Evolutionary conservation across 106 monocot genomes (phyloP), one percentile per base, ranked within the genome.

Genomic region (Hemerocallis citrina): DNA sequence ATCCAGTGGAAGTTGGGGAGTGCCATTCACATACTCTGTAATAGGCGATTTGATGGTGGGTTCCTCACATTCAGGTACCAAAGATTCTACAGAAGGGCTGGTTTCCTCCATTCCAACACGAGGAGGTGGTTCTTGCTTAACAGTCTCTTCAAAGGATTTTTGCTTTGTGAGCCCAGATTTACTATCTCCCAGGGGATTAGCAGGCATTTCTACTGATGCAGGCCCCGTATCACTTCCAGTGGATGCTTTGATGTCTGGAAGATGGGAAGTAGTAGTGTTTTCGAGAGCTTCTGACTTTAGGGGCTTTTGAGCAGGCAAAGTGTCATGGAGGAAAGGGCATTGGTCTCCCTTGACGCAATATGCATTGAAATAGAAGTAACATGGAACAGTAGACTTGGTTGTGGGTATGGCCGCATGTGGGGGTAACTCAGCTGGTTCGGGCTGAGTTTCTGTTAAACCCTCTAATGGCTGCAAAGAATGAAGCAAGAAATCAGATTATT

Each of bases 291-390:
- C n/a, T 61, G 48, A 19, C 23, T 52, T 63, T 29, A 36, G 63
- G 10, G 29, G 12, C 23, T 71, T 75, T 34, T 58, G 71, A 52
- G 51, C 40, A 46, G 50, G 58, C 13, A 57, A 43, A 27, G 33
- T 21, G 4, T 59, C 71, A 78, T 83, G 83, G 32, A 70, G 62
- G 62, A 77, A 83, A 51, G 62, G 71, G 67, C 83, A 83, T 6
- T 71, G 74, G 31, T 78, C 71, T 23, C 83, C 83, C 75, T 83
- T 83, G 22, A 52, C 64, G 46, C 83, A 83, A 40, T 51, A 68
- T 33, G 71, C 45, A 68, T 83, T 74, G 64, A 68, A 78, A 39
- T 39, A 83, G 44, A 83, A 83, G 46, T 78, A 83, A 30, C 83
- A 83, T 23, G 83, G 78, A 40, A 72, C 71, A 55, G 52, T 72